These are phyloP conservation scores for Cinnamomum micranthum DNA, from an alignment of 164 flowering plant genomes.

Conservation along the genomic window DNA sequence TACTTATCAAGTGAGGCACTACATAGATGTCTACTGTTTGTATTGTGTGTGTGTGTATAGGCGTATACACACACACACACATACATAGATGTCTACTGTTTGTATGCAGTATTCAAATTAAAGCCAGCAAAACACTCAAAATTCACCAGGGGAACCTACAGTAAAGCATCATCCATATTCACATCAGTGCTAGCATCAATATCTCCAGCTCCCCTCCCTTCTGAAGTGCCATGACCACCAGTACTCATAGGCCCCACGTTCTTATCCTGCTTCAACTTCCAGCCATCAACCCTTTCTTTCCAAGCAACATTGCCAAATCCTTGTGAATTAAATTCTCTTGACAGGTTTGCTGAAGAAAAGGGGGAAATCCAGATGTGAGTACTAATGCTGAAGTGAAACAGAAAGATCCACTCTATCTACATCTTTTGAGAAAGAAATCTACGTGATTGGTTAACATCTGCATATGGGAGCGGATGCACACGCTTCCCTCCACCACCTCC, in stretches of 20 bases:
- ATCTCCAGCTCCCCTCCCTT: conserved; percentile 56
- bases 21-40: too few species aligned
- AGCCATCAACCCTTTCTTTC: conserved; percentile 59
- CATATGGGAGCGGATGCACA: conserved; percentile 43
- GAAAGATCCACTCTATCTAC: too few species aligned
- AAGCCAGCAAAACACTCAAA: neutral
- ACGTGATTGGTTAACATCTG: conserved; percentile 53
- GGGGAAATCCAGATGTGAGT: neutral
- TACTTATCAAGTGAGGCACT: too few species aligned
- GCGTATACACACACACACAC: too few species aligned
- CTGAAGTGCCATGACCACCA: conserved; percentile 49
- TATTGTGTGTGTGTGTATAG: too few species aligned
- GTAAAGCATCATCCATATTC: conserved; percentile 34
- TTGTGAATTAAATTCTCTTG: conserved; percentile 73
- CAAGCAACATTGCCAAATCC: conserved; percentile 63
- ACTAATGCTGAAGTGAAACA: too few species aligned
- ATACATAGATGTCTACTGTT: too few species aligned
- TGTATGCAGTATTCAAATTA: too few species aligned
- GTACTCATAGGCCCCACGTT: conserved; percentile 57
- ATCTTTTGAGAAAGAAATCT: conserved; percentile 2
- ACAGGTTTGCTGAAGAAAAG: conserved; percentile 59
- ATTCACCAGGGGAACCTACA: conserved; percentile 23
- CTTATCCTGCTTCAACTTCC: conserved; percentile 51
- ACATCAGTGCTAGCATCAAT: conserved; percentile 36
- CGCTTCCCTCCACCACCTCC: conserved; percentile 51